These are phyloP conservation scores for Melanogaster broomeanus DNA, from an alignment of 768 basidiomycete genomes.

Conservation along the genomic window DNA sequence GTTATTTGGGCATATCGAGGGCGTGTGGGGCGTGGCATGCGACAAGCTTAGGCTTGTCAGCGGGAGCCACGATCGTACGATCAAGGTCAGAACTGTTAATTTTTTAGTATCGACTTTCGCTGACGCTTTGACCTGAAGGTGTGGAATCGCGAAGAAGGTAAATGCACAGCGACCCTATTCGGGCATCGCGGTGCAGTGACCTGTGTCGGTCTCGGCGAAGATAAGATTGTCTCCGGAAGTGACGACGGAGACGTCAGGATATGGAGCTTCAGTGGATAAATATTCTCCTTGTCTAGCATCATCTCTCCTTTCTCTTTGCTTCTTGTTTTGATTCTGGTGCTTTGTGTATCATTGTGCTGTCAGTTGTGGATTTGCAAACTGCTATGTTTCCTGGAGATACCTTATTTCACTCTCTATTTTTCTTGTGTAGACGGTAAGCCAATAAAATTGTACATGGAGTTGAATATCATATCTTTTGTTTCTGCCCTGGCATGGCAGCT, in stretches of 20 bases:
- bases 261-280: slow-evolving; percentile 65
- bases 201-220: slow-evolving; percentile 86
- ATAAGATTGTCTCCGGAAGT: slow-evolving; percentile 95
- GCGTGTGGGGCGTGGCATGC: slow-evolving; percentile 94
- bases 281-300: slow-evolving; percentile 1
- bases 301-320: neutral
- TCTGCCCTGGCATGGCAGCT: neutral
- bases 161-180: slow-evolving; percentile 85
- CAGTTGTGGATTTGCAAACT: neutral
- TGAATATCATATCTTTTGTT: too few relatives aligned
- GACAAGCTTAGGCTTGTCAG: slow-evolving; percentile 91
- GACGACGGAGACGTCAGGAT: slow-evolving; percentile 88
- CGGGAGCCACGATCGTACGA: slow-evolving; percentile 94
- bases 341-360: neutral
- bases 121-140: slow-evolving; percentile 49
- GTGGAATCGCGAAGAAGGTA: slow-evolving; percentile 90
- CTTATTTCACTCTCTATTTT: slow-evolving; percentile 7
- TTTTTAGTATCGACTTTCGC: slow-evolving; percentile 5
- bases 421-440: neutral
- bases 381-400: neutral
- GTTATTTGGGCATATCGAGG: slow-evolving; percentile 97
- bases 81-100: slow-evolving; percentile 65
- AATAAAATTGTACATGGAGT: too few relatives aligned
- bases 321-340: neutral
- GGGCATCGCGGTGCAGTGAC: slow-evolving; percentile 96